phyloP scores from a whole-genome alignment of 1,284 basidiomycete species.

The Anthracocystis setariae region DNA sequence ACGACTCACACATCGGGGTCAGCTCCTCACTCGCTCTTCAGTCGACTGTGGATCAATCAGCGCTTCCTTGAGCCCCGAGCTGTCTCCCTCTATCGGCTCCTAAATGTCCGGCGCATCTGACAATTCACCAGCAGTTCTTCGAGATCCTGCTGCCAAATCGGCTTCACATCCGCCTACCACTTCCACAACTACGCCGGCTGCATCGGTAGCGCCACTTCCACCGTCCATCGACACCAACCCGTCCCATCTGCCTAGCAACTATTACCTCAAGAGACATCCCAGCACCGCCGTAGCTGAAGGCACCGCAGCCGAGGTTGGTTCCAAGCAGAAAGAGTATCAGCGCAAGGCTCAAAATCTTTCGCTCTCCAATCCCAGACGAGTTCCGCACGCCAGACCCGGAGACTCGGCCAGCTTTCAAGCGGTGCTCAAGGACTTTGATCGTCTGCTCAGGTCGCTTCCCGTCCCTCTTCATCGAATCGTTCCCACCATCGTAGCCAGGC shows the following conservation, averaged over 20 bases:
- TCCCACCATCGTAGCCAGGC: slow-evolving; percentile 51
- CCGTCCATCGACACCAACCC: slow-evolving; percentile 34
- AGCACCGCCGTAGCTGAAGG: slow-evolving; percentile 33
- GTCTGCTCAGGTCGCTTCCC: slow-evolving; percentile 55
- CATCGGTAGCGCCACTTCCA: background rate
- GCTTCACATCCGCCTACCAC: slow-evolving; percentile 4
- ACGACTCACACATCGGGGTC: background rate
- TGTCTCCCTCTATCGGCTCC: slow-evolving; percentile 1
- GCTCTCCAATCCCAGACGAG: slow-evolving; percentile 16
- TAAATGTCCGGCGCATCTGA: slow-evolving; percentile 37
- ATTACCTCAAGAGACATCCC: slow-evolving; percentile 26
- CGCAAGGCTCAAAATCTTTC: slow-evolving; percentile 46
- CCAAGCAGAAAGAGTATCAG: slow-evolving; percentile 39
- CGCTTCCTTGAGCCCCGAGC: slow-evolving; percentile 4
- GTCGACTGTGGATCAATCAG: background rate
- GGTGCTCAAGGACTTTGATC: slow-evolving; percentile 54
- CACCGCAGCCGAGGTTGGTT: slow-evolving; percentile 30
- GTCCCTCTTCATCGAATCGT: slow-evolving; percentile 58
- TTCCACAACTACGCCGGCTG: slow-evolving; percentile 2
- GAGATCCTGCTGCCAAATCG: slow-evolving; percentile 22
- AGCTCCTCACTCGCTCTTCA: slow-evolving; percentile 1
- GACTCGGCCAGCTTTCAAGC: slow-evolving; percentile 41
- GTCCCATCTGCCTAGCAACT: slow-evolving; percentile 25
- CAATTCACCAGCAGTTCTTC: slow-evolving; percentile 18
- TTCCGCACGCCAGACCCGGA: slow-evolving; percentile 36